Evolutionary conservation across 176 grass and related monocot genomes (phyloP).

Genomic region (Oryza longistaminata): DNA sequence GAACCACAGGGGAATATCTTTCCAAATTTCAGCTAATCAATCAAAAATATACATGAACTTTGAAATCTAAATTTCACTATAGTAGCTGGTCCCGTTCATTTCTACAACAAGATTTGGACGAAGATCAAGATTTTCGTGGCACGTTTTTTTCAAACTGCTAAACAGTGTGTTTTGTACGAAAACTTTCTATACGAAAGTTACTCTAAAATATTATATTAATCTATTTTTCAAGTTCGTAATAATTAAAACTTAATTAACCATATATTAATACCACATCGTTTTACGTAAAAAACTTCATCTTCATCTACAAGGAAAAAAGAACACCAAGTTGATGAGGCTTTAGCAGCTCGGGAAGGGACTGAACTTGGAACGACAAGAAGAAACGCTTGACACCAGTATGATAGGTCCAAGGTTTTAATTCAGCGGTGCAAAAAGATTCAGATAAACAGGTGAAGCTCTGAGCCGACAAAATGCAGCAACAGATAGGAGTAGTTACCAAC

Average conservation of each 20-base stretch:
- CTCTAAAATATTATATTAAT: no score
- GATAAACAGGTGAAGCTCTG: background rate
- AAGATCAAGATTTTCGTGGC: no score
- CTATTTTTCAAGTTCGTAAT: no score
- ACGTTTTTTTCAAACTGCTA: no score
- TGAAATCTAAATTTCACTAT: background rate
- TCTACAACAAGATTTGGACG: no score
- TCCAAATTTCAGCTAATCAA: background rate
- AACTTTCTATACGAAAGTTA: no score
- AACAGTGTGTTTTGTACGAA: no score
- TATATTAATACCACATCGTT: no score
- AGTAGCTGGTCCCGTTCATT: background rate
- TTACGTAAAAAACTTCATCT: no score
- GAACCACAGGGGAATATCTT: background rate
- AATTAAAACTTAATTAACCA: no score
- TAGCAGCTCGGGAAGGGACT: background rate
- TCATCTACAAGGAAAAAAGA: no score
- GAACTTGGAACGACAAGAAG: background rate
- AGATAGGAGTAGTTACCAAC: background rate
- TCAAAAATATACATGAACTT: background rate
- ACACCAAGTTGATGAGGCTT: background rate
- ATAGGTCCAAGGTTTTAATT: no score
- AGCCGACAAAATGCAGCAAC: background rate
- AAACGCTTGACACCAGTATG: background rate
- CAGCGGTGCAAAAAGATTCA: background rate